These are phyloP conservation scores for Cryptomeria japonica DNA, from an alignment of 75 land plant genomes.

Conservation along the genomic window DNA sequence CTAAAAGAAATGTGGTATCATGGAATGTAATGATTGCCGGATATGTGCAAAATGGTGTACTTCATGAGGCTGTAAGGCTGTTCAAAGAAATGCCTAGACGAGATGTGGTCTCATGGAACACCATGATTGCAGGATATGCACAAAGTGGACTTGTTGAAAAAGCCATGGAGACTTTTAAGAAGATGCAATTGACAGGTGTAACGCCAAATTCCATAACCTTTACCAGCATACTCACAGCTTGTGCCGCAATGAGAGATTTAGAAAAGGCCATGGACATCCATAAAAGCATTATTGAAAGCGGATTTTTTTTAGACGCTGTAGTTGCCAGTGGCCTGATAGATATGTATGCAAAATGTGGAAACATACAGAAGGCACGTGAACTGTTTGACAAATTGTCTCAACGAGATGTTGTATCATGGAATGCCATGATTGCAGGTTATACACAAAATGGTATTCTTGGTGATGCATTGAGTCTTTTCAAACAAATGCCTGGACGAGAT, in stretches of 20 bases:
- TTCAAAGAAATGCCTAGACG: conserved; percentile 41
- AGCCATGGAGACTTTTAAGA: conserved; percentile 42
- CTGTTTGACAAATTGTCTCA: conserved; percentile 40
- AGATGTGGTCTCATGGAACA: conserved; percentile 62
- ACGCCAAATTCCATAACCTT: conserved; percentile 62
- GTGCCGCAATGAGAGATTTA: conserved; percentile 49
- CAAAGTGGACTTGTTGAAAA: conserved; percentile 37
- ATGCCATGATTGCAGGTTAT: conserved; percentile 31
- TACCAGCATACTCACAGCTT: conserved; percentile 56
- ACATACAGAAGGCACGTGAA: conserved; percentile 39
- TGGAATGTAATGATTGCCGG: conserved; percentile 27
- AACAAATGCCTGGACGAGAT: conserved; percentile 9
- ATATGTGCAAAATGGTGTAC: conserved; percentile 12
- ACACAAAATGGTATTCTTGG: not conserved
- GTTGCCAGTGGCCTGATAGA: conserved; percentile 66
- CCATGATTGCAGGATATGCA: conserved; percentile 60
- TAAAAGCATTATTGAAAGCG: conserved; percentile 44
- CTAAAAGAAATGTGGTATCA: conserved; percentile 13
- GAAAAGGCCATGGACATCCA: conserved; percentile 53
- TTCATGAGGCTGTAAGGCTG: conserved; percentile 18
- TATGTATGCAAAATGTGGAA: conserved; percentile 70
- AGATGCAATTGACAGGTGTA: conserved; percentile 53
- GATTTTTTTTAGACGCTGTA: conserved; percentile 50
- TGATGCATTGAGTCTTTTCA: conserved; percentile 17
- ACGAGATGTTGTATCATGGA: conserved; percentile 74